Evolutionary conservation across 2,329 filamentous ascomycete species (phyloP), one percentile per base, ranked within the genome.

Genomic region (Eutypa lata): DNA sequence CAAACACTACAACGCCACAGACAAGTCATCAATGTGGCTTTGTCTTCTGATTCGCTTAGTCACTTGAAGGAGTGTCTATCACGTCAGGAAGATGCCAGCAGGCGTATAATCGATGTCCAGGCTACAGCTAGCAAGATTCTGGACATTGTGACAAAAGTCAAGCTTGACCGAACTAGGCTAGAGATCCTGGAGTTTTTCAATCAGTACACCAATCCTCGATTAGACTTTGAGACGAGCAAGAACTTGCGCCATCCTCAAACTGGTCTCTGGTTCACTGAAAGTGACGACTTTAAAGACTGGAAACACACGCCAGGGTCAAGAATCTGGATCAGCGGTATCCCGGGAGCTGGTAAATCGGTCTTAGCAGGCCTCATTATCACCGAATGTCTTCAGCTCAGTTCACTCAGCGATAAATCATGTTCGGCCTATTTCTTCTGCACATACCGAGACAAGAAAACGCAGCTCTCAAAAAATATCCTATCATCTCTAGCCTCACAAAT

Each of bases 381-480:
- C 40, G 55, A 57, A 7, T 54, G 26, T 31, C 26, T 31, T 31
- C 26, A 31, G 10, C 26, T 31, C 26, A 10, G 26, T 10, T 31
- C 58, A 3, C 38, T 65, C 1, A 44, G 31, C 7, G 50, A 22
- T 8, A 55, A 33, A 35, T 54, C 50, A 3, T 35, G 54, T 3
- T 53, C 44, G 2, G 58, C 57, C 1, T 67, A 62, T 49, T 71
- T 66, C 55, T 70, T 67, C 46, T 71, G 68, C 50, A 64, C 70
- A 50, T 69, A 68, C 52, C 66, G 63, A 37, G 53, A 63, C 22
- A 4, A 47, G 2, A 46, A 51, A 13, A 61, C 59, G 1, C 57
- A 59, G n/a, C 10, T 52, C 1, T 31, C 61, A 16, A 48, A 44
- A 1, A 64, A 62, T 24, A 61, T 71, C 1, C 38, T 71, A 0